phyloP scores from a whole-genome alignment of 257 asterid species.

The Dorcoceras hygrometricum region DNA sequence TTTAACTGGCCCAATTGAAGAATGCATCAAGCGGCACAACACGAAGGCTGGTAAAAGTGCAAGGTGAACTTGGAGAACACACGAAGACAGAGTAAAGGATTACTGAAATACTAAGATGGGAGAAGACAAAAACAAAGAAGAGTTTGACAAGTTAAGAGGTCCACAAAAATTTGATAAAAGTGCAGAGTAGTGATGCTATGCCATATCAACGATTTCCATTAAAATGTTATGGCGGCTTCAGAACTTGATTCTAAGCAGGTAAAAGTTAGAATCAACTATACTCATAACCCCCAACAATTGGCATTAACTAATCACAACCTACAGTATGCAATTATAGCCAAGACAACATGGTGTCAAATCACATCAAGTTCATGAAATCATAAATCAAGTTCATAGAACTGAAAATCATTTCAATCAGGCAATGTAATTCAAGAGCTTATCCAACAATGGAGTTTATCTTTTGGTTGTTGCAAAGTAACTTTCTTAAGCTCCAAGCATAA shows the following conservation, averaged over 20 bases:
- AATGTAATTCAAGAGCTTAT: neutral
- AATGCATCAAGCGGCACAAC: constrained; percentile 5
- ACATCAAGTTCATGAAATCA: neutral
- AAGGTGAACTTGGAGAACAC: neutral
- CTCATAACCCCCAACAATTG: neutral
- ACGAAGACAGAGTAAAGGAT: neutral
- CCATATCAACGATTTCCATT: too few species aligned
- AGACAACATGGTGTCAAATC: neutral
- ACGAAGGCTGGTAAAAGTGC: neutral
- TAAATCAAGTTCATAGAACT: too few species aligned
- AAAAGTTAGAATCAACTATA: neutral
- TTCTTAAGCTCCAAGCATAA: too few species aligned
- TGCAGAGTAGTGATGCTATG: neutral
- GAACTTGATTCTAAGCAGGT: neutral
- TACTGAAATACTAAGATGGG: neutral
- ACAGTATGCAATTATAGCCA: neutral
- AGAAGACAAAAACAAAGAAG: neutral
- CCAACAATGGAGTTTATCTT: neutral
- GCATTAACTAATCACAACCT: neutral
- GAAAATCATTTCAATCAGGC: neutral
- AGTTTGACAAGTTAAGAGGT: neutral
- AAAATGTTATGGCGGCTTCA: neutral
- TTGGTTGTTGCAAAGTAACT: neutral
- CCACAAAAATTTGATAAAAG: neutral
- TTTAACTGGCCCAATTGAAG: constrained; percentile 3